These are phyloP conservation scores for Pythium guiyangense DNA, from an alignment of 352 stramenopile genomes.

Conservation along the genomic window DNA sequence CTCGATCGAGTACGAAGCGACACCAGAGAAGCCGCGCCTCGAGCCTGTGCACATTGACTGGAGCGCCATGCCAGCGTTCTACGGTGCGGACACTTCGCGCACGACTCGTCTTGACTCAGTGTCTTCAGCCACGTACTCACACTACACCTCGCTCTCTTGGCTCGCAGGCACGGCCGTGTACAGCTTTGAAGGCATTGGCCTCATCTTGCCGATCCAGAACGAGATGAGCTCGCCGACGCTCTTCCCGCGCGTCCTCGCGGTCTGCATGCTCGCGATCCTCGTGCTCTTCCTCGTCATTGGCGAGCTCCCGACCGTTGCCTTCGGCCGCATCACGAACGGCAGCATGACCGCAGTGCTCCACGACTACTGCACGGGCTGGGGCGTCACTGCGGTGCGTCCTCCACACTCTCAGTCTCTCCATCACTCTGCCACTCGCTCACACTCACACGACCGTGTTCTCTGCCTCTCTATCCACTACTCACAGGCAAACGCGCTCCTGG, in stretches of 20 bases:
- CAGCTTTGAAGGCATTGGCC: conserved; percentile 75
- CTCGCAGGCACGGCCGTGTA: conserved; percentile 62
- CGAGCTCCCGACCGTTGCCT: conserved; percentile 61
- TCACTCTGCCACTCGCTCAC: too few relatives aligned
- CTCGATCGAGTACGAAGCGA: conserved; percentile 53
- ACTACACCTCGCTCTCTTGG: too few relatives aligned
- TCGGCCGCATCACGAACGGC: conserved; percentile 63
- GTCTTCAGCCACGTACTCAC: too few relatives aligned
- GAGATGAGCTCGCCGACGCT: conserved; percentile 55
- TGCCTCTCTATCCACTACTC: background rate
- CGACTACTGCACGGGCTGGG: conserved; percentile 64
- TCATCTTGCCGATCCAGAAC: conserved; percentile 78
- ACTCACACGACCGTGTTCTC: too few relatives aligned
- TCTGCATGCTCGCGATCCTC: conserved; percentile 65
- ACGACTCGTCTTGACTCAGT: too few relatives aligned
- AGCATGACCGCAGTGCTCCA: conserved; percentile 79
- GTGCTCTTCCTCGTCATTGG: conserved; percentile 75
- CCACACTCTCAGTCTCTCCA: too few relatives aligned
- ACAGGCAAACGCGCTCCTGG: conserved; percentile 63
- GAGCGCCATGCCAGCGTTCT: conserved; percentile 59
- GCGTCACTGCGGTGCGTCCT: conserved; percentile 44
- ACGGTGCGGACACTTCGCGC: too few relatives aligned
- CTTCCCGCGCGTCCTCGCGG: conserved; percentile 49
- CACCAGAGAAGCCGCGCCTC: conserved; percentile 23
- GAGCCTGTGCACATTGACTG: conserved; percentile 22